These are phyloP conservation scores for Chalara sp. DNA, from an alignment of 2,329 filamentous ascomycete genomes.

Conservation along the genomic window DNA sequence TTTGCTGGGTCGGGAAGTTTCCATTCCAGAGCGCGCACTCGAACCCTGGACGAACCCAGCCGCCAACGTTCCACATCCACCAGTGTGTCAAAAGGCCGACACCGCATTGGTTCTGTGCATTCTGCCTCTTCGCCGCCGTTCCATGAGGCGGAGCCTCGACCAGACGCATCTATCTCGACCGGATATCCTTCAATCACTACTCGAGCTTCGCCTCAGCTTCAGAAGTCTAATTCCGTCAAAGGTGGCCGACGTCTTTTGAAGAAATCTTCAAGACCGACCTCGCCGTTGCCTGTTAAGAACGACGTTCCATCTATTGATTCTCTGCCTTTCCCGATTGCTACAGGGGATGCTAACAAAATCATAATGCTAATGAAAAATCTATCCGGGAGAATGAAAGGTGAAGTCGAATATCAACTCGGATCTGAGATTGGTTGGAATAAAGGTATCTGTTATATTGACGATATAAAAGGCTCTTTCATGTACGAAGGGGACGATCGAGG, in stretches of 20 bases:
- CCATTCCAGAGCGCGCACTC: constrained; percentile 39
- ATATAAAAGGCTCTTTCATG: constrained; percentile 67
- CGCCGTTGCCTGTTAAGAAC: constrained; percentile 37
- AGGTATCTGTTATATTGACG: constrained; percentile 73
- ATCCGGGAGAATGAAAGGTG: constrained; percentile 73
- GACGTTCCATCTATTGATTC: constrained; percentile 54
- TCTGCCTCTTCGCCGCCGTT: constrained; percentile 50
- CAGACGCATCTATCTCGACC: constrained; percentile 29
- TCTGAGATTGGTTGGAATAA: constrained; percentile 56
- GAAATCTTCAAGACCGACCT: constrained; percentile 47
- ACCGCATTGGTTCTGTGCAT: constrained; percentile 65
- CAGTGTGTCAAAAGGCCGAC: constrained; percentile 42
- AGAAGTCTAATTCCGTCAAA: constrained; percentile 32
- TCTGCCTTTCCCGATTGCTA: constrained; percentile 51
- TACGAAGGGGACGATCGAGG: constrained; percentile 64
- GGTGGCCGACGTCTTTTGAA: constrained; percentile 47
- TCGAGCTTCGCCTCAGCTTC: constrained; percentile 26
- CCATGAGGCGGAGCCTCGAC: constrained; percentile 37
- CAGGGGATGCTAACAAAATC: constrained; percentile 64
- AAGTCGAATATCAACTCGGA: constrained; percentile 64
- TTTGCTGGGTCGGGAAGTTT: constrained; percentile 19
- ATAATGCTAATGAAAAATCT: constrained; percentile 70
- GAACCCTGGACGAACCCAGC: constrained; percentile 38
- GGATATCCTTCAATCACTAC: constrained; percentile 35
- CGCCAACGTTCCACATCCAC: constrained; percentile 29